Conservation (phyloP, 768 basidiomycete genomes). For the Scleroderma bovista region DNA sequence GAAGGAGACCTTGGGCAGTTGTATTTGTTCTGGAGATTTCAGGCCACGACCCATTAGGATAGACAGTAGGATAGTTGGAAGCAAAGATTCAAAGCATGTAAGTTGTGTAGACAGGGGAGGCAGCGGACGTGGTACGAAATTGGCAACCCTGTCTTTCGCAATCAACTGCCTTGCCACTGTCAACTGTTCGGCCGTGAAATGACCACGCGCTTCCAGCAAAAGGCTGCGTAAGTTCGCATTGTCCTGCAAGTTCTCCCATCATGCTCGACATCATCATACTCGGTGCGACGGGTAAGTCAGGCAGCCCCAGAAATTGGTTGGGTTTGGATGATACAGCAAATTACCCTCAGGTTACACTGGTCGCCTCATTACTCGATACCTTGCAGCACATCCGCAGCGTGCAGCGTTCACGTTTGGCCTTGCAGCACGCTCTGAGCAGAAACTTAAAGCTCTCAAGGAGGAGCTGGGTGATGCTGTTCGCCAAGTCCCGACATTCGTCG, state of each 20-base stretch:
- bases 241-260: conserved; percentile 1
- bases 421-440: conserved; percentile 61
- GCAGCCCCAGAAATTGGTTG: neutral
- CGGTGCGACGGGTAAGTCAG: conserved; percentile 53
- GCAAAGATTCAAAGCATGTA: neutral
- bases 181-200: no score
- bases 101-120: neutral
- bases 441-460: conserved; percentile 48
- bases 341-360: conserved; percentile 56
- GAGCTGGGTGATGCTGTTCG: conserved; percentile 36
- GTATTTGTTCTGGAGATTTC: conserved; percentile 30
- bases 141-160: no score
- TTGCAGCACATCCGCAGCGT: conserved; percentile 57
- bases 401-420: conserved; percentile 59
- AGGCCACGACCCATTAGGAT: conserved; percentile 35
- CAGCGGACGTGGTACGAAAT: no score
- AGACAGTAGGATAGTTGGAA: neutral
- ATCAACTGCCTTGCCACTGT: no score
- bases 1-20: conserved; percentile 65
- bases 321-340: neutral
- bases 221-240: no score
- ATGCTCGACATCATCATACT: conserved; percentile 61
- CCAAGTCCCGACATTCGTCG: conserved; percentile 41
- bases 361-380: conserved; percentile 59
- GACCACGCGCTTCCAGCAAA: no score